Evolutionary conservation across 768 basidiomycete species (phyloP), one percentile per base, ranked within the genome.

Genomic region (Tulasnella sp.): DNA sequence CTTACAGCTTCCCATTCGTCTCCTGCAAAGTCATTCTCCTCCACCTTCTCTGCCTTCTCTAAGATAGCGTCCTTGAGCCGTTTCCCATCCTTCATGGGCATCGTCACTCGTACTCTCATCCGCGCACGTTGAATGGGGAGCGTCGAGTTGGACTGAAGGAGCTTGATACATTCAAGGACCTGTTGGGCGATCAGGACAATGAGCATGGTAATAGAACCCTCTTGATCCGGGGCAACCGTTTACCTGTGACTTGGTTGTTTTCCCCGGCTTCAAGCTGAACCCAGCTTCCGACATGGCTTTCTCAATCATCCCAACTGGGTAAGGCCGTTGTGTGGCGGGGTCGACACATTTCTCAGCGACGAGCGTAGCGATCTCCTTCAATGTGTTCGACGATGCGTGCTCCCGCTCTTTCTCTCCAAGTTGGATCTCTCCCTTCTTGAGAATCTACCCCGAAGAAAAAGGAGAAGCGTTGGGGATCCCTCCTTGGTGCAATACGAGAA

Each of bases 311-410:
- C 89, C 85, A 30, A 95, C 90, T 4, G 92, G 85, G 69, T 97
- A 93, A 4, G 94, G 92, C 9, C 83, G 75, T 69, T 90, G 85
- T 1, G 92, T 95, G 3, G 78, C 73, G 1, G 96, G 96, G 67
- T 98, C 94, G 23, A 98, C 94, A 61, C 88, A 94, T 75, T 95
- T 94, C 73, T 94, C 90, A 4, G 94, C 86, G 2, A 99, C 90
- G 41, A 93, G 80, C 0, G 90, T 95, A 3, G 91, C 91, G 51
- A 98, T 96, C 71, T 98, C 96, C 45, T 79, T 77, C 56, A 89
- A 83, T 47, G 97, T 69, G 1, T 91, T 80, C 11, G 81, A 74
- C 4, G 96, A 79, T 66, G 95, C 88, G 64, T 96, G 92, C 55
- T 91, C 86, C 23, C 96, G 83, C 68, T 99, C 96, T 70, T 97